These are phyloP conservation scores for Termitomyces eurrhizus DNA, from an alignment of 768 basidiomycete species.

Conservation along the genomic window DNA sequence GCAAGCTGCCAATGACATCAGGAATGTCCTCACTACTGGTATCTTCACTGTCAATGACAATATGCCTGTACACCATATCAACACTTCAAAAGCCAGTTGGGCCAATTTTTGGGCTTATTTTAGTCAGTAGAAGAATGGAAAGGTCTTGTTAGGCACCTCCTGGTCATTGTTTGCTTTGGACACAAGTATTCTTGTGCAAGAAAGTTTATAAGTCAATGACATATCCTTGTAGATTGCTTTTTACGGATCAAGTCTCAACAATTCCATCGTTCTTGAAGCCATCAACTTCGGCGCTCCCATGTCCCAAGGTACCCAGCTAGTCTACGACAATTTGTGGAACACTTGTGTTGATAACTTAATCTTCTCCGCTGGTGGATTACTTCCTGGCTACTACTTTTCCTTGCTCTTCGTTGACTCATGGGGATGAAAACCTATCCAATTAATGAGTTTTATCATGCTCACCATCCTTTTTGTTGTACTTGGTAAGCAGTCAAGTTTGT, in stretches of 20 bases:
- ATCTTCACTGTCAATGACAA: constrained; percentile 50
- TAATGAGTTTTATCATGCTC: constrained; percentile 71
- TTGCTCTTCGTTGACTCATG: constrained; percentile 68
- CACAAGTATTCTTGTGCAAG: constrained; percentile 33
- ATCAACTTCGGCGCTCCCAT: constrained; percentile 66
- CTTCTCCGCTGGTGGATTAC: constrained; percentile 71
- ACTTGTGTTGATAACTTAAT: constrained; percentile 74
- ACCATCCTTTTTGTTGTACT: constrained; percentile 65
- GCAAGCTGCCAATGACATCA: constrained; percentile 71
- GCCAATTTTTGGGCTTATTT: constrained; percentile 70
- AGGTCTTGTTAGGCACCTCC: constrained; percentile 74
- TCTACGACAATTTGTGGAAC: constrained; percentile 60
- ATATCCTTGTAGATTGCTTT: constrained; percentile 63
- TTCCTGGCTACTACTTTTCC: constrained; percentile 72
- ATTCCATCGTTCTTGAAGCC: constrained; percentile 64
- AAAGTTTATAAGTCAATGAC: background rate
- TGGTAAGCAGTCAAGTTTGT: constrained; percentile 39
- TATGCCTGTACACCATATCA: constrained; percentile 52
- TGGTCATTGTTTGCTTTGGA: constrained; percentile 94
- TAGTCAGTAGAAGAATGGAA: constrained; percentile 69
- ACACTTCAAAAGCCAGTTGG: constrained; percentile 66
- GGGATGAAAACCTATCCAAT: constrained; percentile 81
- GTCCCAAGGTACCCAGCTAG: constrained; percentile 26
- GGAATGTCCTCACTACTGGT: constrained; percentile 57
- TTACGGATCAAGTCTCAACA: constrained; percentile 87